phyloP scores from a whole-genome alignment of 2,329 filamentous ascomycete species.

The Fusarium keratoplasticum region DNA sequence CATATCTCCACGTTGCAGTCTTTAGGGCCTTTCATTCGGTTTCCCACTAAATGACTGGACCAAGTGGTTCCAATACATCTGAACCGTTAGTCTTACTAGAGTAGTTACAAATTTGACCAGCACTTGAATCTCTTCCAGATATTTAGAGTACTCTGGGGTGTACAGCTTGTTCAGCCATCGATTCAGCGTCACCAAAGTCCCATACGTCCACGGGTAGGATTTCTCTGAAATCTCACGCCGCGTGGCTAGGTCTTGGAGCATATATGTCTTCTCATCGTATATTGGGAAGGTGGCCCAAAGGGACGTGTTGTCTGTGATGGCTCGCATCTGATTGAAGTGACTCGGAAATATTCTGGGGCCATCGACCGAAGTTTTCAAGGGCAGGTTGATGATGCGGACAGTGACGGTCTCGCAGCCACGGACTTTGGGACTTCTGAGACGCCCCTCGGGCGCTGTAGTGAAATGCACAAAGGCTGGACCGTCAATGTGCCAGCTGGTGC shows the following conservation, averaged over 20 bases:
- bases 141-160: neutral
- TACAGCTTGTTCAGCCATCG: neutral
- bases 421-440: neutral
- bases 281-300: neutral
- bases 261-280: neutral
- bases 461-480: neutral
- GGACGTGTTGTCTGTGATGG: neutral
- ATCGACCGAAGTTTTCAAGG: neutral
- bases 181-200: neutral
- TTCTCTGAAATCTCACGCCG: neutral
- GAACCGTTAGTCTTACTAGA: neutral
- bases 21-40: neutral
- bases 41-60: neutral
- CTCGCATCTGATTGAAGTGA: neutral
- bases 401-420: neutral
- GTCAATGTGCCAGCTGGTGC: neutral
- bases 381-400: neutral
- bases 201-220: neutral
- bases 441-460: neutral
- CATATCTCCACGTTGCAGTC: neutral
- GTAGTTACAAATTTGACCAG: neutral
- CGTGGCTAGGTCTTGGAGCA: neutral
- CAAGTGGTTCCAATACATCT: neutral
- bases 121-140: neutral
- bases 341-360: neutral